phyloP scores from a whole-genome alignment of 2,329 filamentous ascomycete species.

The Lomentospora prolificans region DNA sequence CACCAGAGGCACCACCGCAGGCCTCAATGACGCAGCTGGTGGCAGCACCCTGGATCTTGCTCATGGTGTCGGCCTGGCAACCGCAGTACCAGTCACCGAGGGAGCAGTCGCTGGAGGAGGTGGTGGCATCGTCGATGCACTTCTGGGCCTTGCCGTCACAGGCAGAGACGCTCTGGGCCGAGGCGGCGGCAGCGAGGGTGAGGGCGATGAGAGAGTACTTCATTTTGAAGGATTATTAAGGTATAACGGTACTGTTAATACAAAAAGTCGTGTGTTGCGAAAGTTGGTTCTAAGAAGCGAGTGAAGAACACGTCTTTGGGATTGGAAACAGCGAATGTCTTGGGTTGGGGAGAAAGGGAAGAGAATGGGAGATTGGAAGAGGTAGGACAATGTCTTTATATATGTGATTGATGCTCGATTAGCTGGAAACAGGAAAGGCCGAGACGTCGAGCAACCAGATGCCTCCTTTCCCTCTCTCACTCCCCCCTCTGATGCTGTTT shows the following conservation, averaged over 20 bases:
- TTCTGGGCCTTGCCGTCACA: not conserved
- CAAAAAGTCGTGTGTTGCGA: not conserved
- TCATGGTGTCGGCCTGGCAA: not conserved
- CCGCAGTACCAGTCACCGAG: not conserved
- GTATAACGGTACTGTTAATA: not conserved
- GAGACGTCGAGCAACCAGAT: too few species aligned
- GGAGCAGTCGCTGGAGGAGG: not conserved
- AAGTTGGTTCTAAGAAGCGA: not conserved
- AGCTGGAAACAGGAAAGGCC: not conserved
- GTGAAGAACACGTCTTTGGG: constrained; percentile 2
- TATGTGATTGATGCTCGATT: not conserved
- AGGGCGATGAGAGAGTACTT: not conserved
- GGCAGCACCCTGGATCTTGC: not conserved
- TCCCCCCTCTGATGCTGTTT: too few species aligned
- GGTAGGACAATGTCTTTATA: not conserved
- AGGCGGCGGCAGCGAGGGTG: not conserved
- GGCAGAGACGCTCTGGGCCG: not conserved
- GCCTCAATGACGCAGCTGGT: not conserved
- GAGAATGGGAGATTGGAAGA: not conserved
- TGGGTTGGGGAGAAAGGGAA: not conserved
- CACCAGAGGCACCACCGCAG: not conserved
- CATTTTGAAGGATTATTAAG: not conserved
- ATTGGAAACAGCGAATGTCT: constrained; percentile 2
- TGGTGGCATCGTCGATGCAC: not conserved
- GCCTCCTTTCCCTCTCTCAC: too few species aligned